These are phyloP conservation scores for Jatropha curcas DNA, from an alignment of 345 rosid species.

Conservation along the genomic window DNA sequence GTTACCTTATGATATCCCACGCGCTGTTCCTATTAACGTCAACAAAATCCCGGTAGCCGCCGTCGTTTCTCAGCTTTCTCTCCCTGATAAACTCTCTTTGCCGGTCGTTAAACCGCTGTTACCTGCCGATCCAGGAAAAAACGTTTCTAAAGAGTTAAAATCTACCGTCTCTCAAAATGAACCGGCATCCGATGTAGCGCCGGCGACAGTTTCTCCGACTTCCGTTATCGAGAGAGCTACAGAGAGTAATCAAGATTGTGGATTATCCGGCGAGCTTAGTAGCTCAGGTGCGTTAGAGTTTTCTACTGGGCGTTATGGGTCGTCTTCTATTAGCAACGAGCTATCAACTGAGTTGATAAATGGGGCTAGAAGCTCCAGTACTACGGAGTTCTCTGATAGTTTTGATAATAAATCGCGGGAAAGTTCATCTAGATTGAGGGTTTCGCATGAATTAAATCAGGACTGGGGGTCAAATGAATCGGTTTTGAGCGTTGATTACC, in stretches of 20 bases:
- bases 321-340: slow-evolving; percentile 39
- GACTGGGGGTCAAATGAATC: slow-evolving; percentile 90
- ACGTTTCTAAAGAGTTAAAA: slow-evolving; percentile 44
- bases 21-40: slow-evolving; percentile 89
- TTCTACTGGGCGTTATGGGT: slow-evolving; percentile 35
- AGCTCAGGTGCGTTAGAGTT: slow-evolving; percentile 51
- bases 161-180: slow-evolving; percentile 34
- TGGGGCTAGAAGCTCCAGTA: slow-evolving; percentile 39
- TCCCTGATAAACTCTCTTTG: slow-evolving; percentile 51
- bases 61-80: slow-evolving; percentile 68
- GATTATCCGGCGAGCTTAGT: slow-evolving; percentile 63
- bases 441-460: slow-evolving; percentile 49
- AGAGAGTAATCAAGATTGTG: slow-evolving; percentile 37
- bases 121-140: slow-evolving; percentile 42
- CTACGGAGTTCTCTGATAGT: slow-evolving; percentile 55
- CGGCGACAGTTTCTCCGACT: slow-evolving; percentile 43
- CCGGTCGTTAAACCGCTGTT: slow-evolving; percentile 86
- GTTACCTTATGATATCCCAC: slow-evolving; percentile 69
- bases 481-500: slow-evolving; percentile 79
- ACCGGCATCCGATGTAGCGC: slow-evolving; percentile 18
- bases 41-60: slow-evolving; percentile 91
- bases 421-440: slow-evolving; percentile 47
- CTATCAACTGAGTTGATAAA: slow-evolving; percentile 31
- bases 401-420: slow-evolving; percentile 55
- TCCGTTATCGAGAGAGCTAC: slow-evolving; percentile 42